Evolutionary conservation across 768 basidiomycete genomes (phyloP).

Genomic region (Boletus pseudo-olivaceus): DNA sequence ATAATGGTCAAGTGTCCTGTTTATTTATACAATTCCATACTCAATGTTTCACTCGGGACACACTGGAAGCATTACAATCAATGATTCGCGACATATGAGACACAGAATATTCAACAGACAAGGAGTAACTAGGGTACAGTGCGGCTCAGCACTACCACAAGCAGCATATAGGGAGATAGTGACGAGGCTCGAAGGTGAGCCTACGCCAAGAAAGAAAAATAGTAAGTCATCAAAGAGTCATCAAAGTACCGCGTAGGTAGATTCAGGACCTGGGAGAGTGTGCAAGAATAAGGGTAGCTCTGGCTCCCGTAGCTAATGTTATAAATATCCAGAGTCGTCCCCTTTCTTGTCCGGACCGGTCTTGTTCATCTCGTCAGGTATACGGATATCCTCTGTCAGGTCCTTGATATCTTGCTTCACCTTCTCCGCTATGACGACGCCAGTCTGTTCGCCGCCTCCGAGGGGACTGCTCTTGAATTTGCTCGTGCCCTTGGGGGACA

Average conservation of each 20-base stretch:
- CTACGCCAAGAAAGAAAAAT: neutral
- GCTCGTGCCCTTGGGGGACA: slow-evolving; percentile 41
- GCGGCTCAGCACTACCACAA: slow-evolving; percentile 13
- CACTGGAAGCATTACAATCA: neutral
- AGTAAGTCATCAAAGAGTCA: neutral
- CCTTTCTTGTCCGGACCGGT: slow-evolving; percentile 35
- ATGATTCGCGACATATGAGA: neutral
- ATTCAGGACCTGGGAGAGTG: neutral
- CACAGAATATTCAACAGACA: neutral
- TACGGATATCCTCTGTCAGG: slow-evolving; percentile 27
- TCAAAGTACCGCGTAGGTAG: neutral
- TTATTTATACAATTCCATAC: no score
- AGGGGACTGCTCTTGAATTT: slow-evolving; percentile 77
- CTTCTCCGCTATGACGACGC: slow-evolving; percentile 49
- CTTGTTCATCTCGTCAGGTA: slow-evolving; percentile 35
- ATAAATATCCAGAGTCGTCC: slow-evolving; percentile 28
- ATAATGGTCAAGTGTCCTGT: neutral
- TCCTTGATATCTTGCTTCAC: slow-evolving; percentile 35
- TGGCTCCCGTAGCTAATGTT: slow-evolving; percentile 1
- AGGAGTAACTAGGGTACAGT: slow-evolving; percentile 7
- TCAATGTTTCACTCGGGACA: neutral
- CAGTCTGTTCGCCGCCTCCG: slow-evolving; percentile 40
- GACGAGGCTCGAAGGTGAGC: neutral
- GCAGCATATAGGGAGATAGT: neutral
- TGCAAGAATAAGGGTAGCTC: neutral